These are phyloP conservation scores for Pseudocercospora crystallina DNA, from an alignment of 2,329 filamentous ascomycete species.

Conservation along the genomic window DNA sequence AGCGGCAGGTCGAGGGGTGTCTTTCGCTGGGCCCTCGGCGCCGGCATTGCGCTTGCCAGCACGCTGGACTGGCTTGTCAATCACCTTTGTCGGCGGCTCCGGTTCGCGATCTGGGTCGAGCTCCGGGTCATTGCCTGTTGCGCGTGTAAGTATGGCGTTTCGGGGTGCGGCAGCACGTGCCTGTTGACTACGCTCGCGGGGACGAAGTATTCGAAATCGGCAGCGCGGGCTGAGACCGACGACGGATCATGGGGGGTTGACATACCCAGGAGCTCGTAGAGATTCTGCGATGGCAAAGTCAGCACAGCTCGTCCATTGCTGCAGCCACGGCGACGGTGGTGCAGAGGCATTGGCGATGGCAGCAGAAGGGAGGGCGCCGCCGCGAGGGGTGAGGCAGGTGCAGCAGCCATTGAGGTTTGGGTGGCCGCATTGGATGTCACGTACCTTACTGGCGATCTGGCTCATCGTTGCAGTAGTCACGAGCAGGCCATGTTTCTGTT, in stretches of 20 bases:
- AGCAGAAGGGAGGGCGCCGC: too few relatives aligned
- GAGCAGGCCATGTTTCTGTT: too few relatives aligned
- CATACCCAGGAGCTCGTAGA: slow-evolving; percentile 96
- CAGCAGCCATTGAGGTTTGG: background rate
- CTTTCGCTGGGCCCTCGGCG: slow-evolving; percentile 61
- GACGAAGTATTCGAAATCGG: too few relatives aligned
- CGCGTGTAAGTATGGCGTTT: slow-evolving; percentile 22
- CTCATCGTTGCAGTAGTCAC: slow-evolving; percentile 22
- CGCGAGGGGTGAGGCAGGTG: too few relatives aligned
- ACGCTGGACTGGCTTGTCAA: slow-evolving; percentile 78
- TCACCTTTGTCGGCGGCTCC: slow-evolving; percentile 78
- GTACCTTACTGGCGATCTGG: slow-evolving; percentile 29
- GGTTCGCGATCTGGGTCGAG: slow-evolving; percentile 72
- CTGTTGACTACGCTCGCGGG: too few relatives aligned
- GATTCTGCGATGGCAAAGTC: slow-evolving; percentile 64
- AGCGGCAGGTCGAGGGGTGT: slow-evolving; percentile 38
- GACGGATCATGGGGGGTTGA: slow-evolving; percentile 11
- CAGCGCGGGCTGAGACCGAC: background rate
- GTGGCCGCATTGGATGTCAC: slow-evolving; percentile 3
- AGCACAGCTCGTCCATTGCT: slow-evolving; percentile 4
- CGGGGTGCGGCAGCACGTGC: too few relatives aligned
- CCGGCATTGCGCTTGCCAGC: slow-evolving; percentile 84
- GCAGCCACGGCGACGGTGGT: too few relatives aligned
- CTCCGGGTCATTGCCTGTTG: slow-evolving; percentile 65
- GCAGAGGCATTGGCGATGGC: too few relatives aligned